Percentiles rank a stretch among this genome's conserved stretches.
Evolutionary conservation across 129 eudicot species (phyloP).

Genomic region (Smallanthus sonchifolius): DNA sequence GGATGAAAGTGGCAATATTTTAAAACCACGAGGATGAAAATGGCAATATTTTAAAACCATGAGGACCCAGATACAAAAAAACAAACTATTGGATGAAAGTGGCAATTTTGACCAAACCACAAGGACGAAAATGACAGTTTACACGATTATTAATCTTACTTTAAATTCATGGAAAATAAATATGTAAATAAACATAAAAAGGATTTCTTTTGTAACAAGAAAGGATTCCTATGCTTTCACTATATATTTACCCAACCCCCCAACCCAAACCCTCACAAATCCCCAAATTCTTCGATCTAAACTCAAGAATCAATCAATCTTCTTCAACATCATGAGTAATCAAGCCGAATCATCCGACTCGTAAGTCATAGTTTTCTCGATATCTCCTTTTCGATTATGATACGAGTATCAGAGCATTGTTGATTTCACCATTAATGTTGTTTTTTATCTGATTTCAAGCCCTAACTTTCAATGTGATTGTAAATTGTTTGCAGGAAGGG

Average conservation of each 20-base stretch:
- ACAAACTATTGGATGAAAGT: no score
- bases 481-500: constrained; percentile 58
- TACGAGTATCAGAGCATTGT: neutral
- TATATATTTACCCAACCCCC: constrained; percentile 13
- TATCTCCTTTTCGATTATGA: neutral
- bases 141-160: neutral
- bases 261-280: constrained; percentile 14
- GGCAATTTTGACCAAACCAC: no score
- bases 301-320: constrained; percentile 1
- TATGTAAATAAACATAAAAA: neutral
- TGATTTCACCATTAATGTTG: neutral
- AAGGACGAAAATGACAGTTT: no score
- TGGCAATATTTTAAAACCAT: no score
- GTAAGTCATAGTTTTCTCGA: constrained; percentile 29
- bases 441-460: constrained; percentile 1
- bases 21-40: no score
- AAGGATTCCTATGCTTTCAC: constrained; percentile 16
- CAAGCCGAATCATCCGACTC: constrained; percentile 82
- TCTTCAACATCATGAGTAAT: constrained; percentile 37
- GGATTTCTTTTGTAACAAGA: constrained; percentile 29
- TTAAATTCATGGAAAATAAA: neutral
- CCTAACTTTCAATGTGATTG: constrained; percentile 5
- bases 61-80: no score
- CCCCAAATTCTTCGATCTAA: constrained; percentile 23
- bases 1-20: no score